A percentile compares a stretch with the other conserved stretches of the same genome.
Evolutionary conservation across 139 green algal genomes (phyloP).

Genomic region (Tetradesmus lagerheimii): DNA sequence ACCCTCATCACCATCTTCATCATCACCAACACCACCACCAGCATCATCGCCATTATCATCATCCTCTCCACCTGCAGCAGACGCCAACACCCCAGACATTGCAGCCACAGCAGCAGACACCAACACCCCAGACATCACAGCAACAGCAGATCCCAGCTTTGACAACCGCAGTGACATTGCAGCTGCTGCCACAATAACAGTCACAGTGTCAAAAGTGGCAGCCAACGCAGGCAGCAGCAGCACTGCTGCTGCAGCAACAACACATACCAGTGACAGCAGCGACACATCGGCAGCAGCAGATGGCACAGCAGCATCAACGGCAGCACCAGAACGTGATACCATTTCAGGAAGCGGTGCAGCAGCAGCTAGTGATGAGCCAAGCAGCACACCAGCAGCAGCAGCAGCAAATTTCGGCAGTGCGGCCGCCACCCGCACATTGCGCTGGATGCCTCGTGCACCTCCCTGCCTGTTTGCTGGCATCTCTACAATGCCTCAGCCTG

Average conservation of each 20-base stretch:
- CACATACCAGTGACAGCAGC: not conserved
- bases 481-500: no score
- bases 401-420: not conserved
- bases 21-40: no score
- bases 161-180: not conserved
- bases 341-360: not conserved
- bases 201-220: not conserved
- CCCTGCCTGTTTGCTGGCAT: no score
- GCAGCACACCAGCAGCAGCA: not conserved
- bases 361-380: not conserved
- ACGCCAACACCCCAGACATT: not conserved
- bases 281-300: no score
- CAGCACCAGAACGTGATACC: not conserved
- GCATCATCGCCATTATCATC: no score
- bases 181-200: not conserved
- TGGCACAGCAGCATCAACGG: not conserved
- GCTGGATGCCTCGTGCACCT: no score
- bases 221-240: not conserved
- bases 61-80: not conserved
- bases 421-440: no score
- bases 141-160: not conserved
- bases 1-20: no score
- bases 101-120: not conserved
- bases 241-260: not conserved
- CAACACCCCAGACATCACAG: not conserved